These are phyloP conservation scores for Boletus eberwhitei DNA, from an alignment of 768 basidiomycete genomes.

Conservation along the genomic window DNA sequence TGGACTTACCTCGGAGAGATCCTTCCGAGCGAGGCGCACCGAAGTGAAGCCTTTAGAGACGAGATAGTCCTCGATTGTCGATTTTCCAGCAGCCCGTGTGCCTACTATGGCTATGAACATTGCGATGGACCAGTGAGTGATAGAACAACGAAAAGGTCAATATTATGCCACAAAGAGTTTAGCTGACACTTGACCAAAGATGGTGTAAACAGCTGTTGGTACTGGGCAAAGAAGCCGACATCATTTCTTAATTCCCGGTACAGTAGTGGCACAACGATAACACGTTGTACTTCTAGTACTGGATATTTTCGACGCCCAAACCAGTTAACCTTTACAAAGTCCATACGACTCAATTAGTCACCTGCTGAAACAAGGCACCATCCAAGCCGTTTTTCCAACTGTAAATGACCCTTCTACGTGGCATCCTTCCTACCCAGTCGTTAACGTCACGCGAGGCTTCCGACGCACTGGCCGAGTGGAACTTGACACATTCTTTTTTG, in stretches of 20 bases:
- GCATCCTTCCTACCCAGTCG: slow-evolving; percentile 5
- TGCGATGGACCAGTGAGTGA: not conserved
- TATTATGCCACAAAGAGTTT: not conserved
- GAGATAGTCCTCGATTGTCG: slow-evolving; percentile 57
- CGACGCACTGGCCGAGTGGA: slow-evolving; percentile 13
- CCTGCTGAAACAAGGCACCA: not conserved
- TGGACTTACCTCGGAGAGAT: slow-evolving; percentile 16
- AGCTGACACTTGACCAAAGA: not conserved
- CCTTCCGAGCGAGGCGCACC: slow-evolving; percentile 38
- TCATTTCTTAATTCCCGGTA: too few relatives aligned
- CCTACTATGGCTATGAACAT: slow-evolving; percentile 75
- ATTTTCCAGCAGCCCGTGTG: slow-evolving; percentile 59
- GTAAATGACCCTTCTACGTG: not conserved
- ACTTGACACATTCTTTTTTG: slow-evolving; percentile 33
- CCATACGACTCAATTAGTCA: not conserved
- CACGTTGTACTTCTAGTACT: too few relatives aligned
- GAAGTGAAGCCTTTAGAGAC: slow-evolving; percentile 54
- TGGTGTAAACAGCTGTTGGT: not conserved
- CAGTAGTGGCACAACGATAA: too few relatives aligned
- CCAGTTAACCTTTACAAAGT: not conserved
- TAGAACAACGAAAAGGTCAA: not conserved
- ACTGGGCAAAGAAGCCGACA: not conserved
- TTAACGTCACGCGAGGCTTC: slow-evolving; percentile 23
- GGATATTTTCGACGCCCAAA: not conserved
- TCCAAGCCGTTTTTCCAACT: not conserved